Evolutionary conservation across 768 basidiomycete species (phyloP), one percentile per base, ranked within the genome.

Genomic region (Leccinellum luteum): DNA sequence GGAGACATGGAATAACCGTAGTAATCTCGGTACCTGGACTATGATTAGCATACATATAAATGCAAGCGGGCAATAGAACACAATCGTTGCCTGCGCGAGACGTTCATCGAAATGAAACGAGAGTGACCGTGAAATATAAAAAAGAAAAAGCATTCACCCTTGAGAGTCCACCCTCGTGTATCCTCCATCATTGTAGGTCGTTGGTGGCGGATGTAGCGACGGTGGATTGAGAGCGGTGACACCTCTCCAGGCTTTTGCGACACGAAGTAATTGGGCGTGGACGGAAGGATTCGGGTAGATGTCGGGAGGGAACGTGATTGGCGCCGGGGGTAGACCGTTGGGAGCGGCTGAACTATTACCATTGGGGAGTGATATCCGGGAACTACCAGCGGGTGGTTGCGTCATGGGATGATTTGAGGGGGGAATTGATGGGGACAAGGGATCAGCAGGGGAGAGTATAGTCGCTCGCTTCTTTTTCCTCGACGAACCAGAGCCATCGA

Each of bases 221-320:
- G 69, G 66, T 3, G 72, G 65, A 23, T 72, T 71, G 59, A 84
- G 72, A 7, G 86, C 87, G n/a, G 83, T 81, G 30, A 89, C 73
- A 2, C 89, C 87, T 9, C 88, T 75, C 87, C 87, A 90, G 17
- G 78, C 73, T 21, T 80, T 77, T 12, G 87, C 86, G 17, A 83
- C 80, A n/a, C 75, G 73, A n/a, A 79, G 76, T 2, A 89, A 77
- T 38, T 75, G 79, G 34, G 76, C 74, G 10, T 83, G 77, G 3
- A 80, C 77, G 44, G 78, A 59, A 44, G 69, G 69, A 15, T 70
- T 65, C 5, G 69, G 62, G 28, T 71, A 71, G 8, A 60, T 52
- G 34, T 70, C 70, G 17, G 68, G 60, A 31, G 69, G 69, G 23
- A 70, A 69, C 48, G 81, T 77, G 55, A 86, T 78, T 52, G 68